Base-by-base conservation (phyloP, 2,329 filamentous ascomycete genomes). In the Laburnicola sp. region DNA sequence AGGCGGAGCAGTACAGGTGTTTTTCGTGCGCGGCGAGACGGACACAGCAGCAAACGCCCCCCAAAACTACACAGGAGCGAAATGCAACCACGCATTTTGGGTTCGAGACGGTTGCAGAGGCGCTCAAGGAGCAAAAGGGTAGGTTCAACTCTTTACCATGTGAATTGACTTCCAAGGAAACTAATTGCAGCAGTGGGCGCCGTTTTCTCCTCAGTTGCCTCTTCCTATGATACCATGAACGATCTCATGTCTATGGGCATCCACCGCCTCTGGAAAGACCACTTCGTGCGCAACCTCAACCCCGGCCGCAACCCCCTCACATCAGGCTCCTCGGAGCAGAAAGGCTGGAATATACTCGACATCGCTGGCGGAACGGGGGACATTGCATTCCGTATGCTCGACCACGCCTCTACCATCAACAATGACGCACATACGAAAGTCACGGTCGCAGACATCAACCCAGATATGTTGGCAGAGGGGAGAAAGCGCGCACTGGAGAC, bases 241-340 rank as follows among this genome's bases (percentile, higher is more conserved):
- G 94, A 99, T 74, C 82, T 97, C 62, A 99, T 99, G 94, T 97
- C 94, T 6, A 84, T 99, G 41, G 94, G 94, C 48, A 92, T 96
- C 76, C 94, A 99, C 74, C 88, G 94, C 37, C 79, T 99, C 32
- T 99, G 94, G 94, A 99, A 89, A 78, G 93, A 97, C 75, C 86
- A 96, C 76, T 99, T 97, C 74, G 93, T 99, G 39, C 86, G 89
- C 60, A 87, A 86, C 30, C 83, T 99, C 28, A 94, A 97, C 72
- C 93, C 94, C 0, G 92, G 92, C 58, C 82, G 77, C 1, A 76
- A 77, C 61, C 79, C 65, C 48, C 78, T 72, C 61, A 80, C 72
- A 40, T 74, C 79, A 2, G 28, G 57, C 2, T 45, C 61, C 5
- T 50, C 58, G 0, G 56, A 57, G 11, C 40, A 52, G 9, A 71